Percentiles rank a stretch among this genome's conserved stretches.
Conservation (phyloP, 345 rosid genomes). For the Euphorbia pulcherrima region DNA sequence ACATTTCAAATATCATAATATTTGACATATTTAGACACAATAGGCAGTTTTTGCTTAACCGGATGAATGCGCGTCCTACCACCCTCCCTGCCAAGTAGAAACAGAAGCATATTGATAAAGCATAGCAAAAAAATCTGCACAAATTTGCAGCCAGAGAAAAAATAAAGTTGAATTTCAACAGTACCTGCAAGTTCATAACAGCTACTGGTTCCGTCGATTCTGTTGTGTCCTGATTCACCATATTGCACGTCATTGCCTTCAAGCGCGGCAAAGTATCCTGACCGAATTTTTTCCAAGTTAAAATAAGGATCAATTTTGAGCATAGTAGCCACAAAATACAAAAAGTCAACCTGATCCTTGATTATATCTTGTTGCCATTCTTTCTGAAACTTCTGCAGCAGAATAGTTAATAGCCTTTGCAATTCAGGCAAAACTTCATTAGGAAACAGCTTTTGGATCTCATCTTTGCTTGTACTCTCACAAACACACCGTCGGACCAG, state of each 20-base stretch:
- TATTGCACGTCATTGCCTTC: slow-evolving; percentile 59
- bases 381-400: slow-evolving; percentile 55
- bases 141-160: not conserved
- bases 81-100: slow-evolving; percentile 18
- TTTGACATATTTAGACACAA: not conserved
- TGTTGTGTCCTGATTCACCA: slow-evolving; percentile 31
- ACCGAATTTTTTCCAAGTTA: slow-evolving; percentile 7
- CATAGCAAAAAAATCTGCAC: not conserved
- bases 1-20: not conserved
- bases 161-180: slow-evolving; percentile 10
- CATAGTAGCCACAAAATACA: not conserved
- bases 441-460: slow-evolving; percentile 53
- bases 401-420: slow-evolving; percentile 47
- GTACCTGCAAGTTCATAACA: slow-evolving; percentile 52
- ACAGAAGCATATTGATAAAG: not conserved
- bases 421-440: slow-evolving; percentile 55
- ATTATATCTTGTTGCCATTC: slow-evolving; percentile 55
- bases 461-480: slow-evolving; percentile 46
- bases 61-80: slow-evolving; percentile 17
- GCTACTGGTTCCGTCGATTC: slow-evolving; percentile 39
- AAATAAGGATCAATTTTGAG: slow-evolving; percentile 1
- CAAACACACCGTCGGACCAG: slow-evolving; percentile 53
- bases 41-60: slow-evolving; percentile 16
- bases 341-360: slow-evolving; percentile 43
- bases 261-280: slow-evolving; percentile 46